Evolutionary conservation across 192 early-diverging fungal genomes (phyloP), one percentile per base, ranked within the genome.

Genomic region (Chytriomyces sp.): DNA sequence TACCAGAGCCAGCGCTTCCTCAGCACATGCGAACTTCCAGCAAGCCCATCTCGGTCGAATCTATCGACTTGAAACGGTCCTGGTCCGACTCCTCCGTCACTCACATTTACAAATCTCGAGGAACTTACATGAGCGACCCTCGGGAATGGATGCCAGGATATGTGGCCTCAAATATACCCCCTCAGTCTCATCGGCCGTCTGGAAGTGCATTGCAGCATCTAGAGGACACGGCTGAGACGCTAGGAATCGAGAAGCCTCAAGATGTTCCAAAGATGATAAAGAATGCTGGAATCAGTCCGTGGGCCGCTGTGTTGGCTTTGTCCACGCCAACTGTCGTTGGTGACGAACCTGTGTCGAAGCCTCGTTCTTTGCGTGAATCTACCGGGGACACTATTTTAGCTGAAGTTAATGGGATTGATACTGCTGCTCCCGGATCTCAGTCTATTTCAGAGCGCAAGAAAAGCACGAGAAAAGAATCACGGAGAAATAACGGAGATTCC

Each of bases 231-330:
- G 43, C 66, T 5, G 66, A 47, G 43, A 28, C 28, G 28, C 24
- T 67, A 11, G 66, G 53, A 57, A 2, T 57, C 20, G 16, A 57
- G 53, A 57, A 20, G 53, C 16, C 53, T 13, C 16, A 72, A n/a
- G 53, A 60, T 20, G 23, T 72, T 10, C 70, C 70, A 10, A 57
- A 28, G 53, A 23, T 57, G 13, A 23, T 72, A 3, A 50, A 45
- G 28, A 23, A 72, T n/a, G 70, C 45, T 45, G 70, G 70, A 23
- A 72, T 72, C 70, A 72, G 70, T 50, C 48, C n/a, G 11, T 72
- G 70, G 70, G 70, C 70, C 18, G 70, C 53, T 20, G 53, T 72
- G 0, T 20, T 24, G 70, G 70, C 70, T 9, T 50, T 50, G 48
- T 28, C 70, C 20, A 45, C n/a, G 35, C 18, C 18, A n/a, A 45